These are phyloP conservation scores for Chlamydomonas sp. DNA, from an alignment of 139 green algal genomes.

Conservation along the genomic window DNA sequence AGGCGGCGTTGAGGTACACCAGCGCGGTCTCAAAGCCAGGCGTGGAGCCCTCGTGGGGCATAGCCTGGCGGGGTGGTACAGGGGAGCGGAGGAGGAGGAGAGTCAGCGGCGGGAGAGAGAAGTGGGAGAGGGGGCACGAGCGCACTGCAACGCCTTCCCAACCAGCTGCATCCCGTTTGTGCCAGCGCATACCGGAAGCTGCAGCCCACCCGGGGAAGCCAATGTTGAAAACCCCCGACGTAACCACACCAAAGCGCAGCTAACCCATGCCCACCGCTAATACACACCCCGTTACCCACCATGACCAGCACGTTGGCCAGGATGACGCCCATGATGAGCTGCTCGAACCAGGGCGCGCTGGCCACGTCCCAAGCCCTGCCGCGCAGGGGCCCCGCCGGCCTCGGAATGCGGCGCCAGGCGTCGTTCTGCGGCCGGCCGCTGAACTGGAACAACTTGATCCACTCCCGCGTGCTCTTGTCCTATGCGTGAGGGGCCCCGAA, in stretches of 20 bases:
- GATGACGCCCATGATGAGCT: conserved; percentile 61
- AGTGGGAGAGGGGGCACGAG: background rate
- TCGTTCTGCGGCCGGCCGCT: conserved; percentile 6
- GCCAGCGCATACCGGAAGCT: background rate
- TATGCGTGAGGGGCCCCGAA: too few relatives aligned
- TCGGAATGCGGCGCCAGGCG: conserved; percentile 25
- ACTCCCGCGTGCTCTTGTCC: conserved; percentile 10
- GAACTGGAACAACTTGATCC: conserved; percentile 45
- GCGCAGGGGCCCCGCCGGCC: background rate
- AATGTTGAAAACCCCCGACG: too few relatives aligned
- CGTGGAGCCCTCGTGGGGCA: conserved; percentile 50
- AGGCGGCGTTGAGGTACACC: conserved; percentile 54
- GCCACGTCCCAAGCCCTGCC: conserved; percentile 26
- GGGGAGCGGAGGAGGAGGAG: background rate
- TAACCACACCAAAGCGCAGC: too few relatives aligned
- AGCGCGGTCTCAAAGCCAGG: conserved; percentile 16
- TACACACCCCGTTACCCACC: background rate
- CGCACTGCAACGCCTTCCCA: background rate
- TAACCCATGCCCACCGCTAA: too few relatives aligned
- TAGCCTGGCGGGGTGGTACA: background rate
- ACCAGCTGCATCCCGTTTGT: background rate
- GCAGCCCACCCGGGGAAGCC: too few relatives aligned
- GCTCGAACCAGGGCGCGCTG: conserved; percentile 53
- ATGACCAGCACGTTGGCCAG: conserved; percentile 71
- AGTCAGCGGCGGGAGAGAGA: too few relatives aligned